Base-by-base conservation (phyloP, 2,329 filamentous ascomycete genomes). In the Scedosporium dehoogii region DNA sequence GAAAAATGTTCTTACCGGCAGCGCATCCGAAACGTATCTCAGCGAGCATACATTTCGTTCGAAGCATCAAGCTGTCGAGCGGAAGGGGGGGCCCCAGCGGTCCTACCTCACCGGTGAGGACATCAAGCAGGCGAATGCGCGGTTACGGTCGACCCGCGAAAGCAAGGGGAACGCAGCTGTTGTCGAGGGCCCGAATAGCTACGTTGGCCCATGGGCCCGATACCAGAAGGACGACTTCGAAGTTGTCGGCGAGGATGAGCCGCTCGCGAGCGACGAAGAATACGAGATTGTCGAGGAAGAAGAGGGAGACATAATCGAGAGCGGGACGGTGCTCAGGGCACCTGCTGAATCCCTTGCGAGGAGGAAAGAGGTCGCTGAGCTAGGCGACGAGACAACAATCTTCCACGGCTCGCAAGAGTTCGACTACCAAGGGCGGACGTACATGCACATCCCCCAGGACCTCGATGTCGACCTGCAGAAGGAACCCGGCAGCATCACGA, bases 371-470 rank as follows among this genome's bases (percentile, higher is more conserved):
- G 79, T 81, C 7, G 84, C 86, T 70, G 79, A 81, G 66, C 67
- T 81, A 69, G 86, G 86, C 64, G 84, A 84, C 27, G 94, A 99
- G 77, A 94, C 88, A 60, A 92, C 88, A 53, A 87, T 86, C 55
- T 99, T 97, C 76, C 89, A 96, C 70, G 94, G 92, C 65, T 82
- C 83, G 48, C 81, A 90, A 71, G 80, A 94, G 75, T 88, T 87
- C 78, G 94, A 99, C 73, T 99, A 99, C 77, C 90, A 96, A 73
- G 94, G 94, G 58, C 83, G 94, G 67, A 96, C 93, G 41, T 99
- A 96, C 73, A 97, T 99, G 93, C 94, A 99, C 75, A 82, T 97
- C 56, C 94, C 94, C 3, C 92, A 91, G 73, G 92, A 96, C 72
- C 78, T 96, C 75, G 90, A 91, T 70, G 80, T 96, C 72, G 90